Evolutionary conservation across 176 grass and related monocot species (phyloP), one percentile per base, ranked within the genome.

Genomic region (Zizania latifolia): DNA sequence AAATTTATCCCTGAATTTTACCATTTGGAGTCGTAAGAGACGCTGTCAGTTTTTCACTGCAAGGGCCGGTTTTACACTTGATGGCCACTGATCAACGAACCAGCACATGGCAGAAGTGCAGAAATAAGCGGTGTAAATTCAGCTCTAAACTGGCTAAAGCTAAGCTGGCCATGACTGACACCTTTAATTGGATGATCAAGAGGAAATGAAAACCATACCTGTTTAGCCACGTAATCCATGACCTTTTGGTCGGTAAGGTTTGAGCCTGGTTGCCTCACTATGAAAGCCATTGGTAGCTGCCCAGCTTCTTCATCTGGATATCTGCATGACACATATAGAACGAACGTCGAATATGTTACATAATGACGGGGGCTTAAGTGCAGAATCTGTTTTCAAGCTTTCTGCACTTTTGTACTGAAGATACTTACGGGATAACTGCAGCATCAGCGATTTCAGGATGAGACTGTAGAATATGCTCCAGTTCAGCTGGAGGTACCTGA

Each of bases 221-320:
- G 77, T 83, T 92, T 87, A 39, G 86, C 86, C 21, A 93, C 86
- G 36, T 87, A 83, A 87, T 92, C 75, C 78, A 93, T 92, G 65
- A 93, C 78, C 65, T 89, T 73, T 70, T 83, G 56, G 14, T 68
- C 75, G 2, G 46, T 89, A 61, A 97, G 30, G 41, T 64, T 64
- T 55, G 54, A 57, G 6, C 84, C 81, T 9, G 83, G 75, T 60
- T 89, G 79, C 84, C 84, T 91, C 62, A 93, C 91, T 62, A 93
- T 77, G 51, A 92, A 89, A 28, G 94, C 94, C 86, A 97, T 86
- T 43, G 94, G 90, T 75, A 93, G 21, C 68, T 97, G 75, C 51
- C 91, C 94, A 53, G 15, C 91, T 72, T 93, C 88, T 84, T 93
- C 94, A 76, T 97, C 86, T 65, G 94, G 94, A 81, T 89, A 91